Evolutionary conservation across 306 rosid genomes (phyloP), one percentile per base, ranked within the genome.

Genomic region (Malus orientalis): DNA sequence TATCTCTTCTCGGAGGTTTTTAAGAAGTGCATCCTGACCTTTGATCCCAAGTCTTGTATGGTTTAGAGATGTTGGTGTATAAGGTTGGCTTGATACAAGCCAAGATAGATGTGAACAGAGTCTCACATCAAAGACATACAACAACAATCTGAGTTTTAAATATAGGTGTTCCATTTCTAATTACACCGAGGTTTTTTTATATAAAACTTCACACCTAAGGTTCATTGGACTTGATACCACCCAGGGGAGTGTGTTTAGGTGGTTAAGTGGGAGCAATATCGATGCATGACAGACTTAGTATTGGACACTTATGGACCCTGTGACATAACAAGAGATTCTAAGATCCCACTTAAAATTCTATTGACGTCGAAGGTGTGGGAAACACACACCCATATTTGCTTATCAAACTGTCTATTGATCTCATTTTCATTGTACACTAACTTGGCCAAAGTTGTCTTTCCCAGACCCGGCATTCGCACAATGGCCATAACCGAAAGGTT

Each of bases 401-500:
- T 36, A 30, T 72, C 73, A 9, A 79, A 79, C 6, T 40, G 11
- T 32, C 6, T 22, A 47, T 53, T 40, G 2, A 72, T 33, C 13
- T 6, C 1, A 23, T 51, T 54, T 16, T 78, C 57, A 19, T 78
- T 64, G 77, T 61, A 71, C 1, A 71, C 53, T 6, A 25, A 58
- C 32, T 78, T 64, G 1, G 59, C 59, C 19, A 71, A 38, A n/a
- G 82, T 51, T 11, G 68, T 78, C 36, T 78, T 71, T 5, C 82
- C 82, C 20, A 78, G 32, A 15, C 82, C 82, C 0, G 65, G 76
- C 76, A 64, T 71, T n/a, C 77, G 67, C 25, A 71, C 77, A n/a
- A 71, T 78, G 3, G 82, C 61, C 13, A 71, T 6, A 47, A 71
- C 59, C 40, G 77, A 36, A 6, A 78, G 4, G 23, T 20, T 10